Percentiles rank a stretch among this genome's conserved stretches.
phyloP scores from a whole-genome alignment of 495 filamentous ascomycete species.

The Thozetella sp. region DNA sequence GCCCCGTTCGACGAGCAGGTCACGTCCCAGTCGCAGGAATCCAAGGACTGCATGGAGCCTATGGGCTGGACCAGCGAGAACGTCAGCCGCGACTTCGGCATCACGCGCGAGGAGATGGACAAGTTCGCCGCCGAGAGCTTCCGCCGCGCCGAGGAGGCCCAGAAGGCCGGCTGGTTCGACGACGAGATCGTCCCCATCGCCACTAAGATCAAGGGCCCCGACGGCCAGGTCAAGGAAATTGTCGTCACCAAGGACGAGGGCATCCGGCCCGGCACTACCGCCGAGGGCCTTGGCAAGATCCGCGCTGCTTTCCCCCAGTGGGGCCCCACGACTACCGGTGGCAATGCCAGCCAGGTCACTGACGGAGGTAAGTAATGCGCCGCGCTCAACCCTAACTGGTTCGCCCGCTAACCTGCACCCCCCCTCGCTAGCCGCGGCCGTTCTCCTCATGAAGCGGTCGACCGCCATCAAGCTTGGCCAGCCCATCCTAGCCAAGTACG shows the following conservation, averaged over 20 bases:
- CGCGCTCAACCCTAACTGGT: neutral
- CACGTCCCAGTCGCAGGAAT: conserved; percentile 70
- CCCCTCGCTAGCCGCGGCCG: conserved; percentile 64
- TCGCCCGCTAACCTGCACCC: neutral
- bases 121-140: conserved; percentile 84
- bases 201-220: conserved; percentile 80
- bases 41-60: conserved; percentile 83
- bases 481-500: conserved; percentile 93
- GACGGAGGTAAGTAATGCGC: conserved; percentile 63
- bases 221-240: conserved; percentile 75
- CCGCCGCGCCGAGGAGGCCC: conserved; percentile 81
- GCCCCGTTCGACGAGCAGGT: conserved; percentile 79
- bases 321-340: conserved; percentile 85
- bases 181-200: conserved; percentile 93
- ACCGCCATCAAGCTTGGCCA: conserved; percentile 85
- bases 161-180: conserved; percentile 91
- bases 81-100: conserved; percentile 87
- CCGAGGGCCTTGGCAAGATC: conserved; percentile 79
- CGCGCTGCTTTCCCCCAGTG: conserved; percentile 88
- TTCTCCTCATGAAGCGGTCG: conserved; percentile 92
- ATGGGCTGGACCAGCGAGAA: conserved; percentile 99
- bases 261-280: conserved; percentile 85
- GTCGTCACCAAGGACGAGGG: conserved; percentile 87
- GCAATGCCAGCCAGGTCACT: conserved; percentile 95
- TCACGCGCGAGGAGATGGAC: conserved; percentile 80